Evolutionary conservation across 2,329 filamentous ascomycete species (phyloP), one percentile per base, ranked within the genome.

Genomic region (Cladosporium sp.): DNA sequence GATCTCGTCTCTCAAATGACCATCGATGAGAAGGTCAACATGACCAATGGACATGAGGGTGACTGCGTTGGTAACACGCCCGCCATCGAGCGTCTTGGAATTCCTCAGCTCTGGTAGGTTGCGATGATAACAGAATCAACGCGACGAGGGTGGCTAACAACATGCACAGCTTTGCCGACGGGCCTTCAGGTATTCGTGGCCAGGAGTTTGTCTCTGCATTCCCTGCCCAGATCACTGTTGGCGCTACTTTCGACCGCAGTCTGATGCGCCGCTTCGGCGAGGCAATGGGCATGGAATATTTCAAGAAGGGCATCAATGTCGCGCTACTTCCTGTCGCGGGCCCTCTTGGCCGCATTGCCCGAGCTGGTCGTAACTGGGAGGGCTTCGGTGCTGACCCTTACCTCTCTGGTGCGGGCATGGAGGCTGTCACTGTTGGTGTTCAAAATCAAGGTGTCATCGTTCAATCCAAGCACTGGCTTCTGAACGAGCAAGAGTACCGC

Each of bases 181-280:
- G 88, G 0, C 90, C 90, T 0, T 42, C 49, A 4, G 49, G 49
- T 9, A 43, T 51, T n/a, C 27, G 42, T 29, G 66, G 52, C 69
- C 72, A 13, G 13, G 42, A 45, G 11, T 46, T 46, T 11, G 41
- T 51, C 2, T 38, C 87, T 0, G 86, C 88, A 0, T 92, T 92
- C 59, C 89, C 90, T 0, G 88, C 88, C 7, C 90, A 88, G 8
- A 78, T 93, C 55, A 93, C 87, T 0, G 85, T 89, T 0, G 90
- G 87, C 1, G 87, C 89, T 0, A 94, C 88, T 0, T 95, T 86
- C 84, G 91, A 89, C 65, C 85, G 82, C 57, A 79, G 85, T 25
- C 60, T 81, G 43, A 73, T 77, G 0, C 73, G 78, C 36, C 65
- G 70, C 27, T 56, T 68, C 19, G 69, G 63, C 7, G 47, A 57